Conservation (phyloP, 768 basidiomycete species). For the Termitomyces sp. region DNA sequence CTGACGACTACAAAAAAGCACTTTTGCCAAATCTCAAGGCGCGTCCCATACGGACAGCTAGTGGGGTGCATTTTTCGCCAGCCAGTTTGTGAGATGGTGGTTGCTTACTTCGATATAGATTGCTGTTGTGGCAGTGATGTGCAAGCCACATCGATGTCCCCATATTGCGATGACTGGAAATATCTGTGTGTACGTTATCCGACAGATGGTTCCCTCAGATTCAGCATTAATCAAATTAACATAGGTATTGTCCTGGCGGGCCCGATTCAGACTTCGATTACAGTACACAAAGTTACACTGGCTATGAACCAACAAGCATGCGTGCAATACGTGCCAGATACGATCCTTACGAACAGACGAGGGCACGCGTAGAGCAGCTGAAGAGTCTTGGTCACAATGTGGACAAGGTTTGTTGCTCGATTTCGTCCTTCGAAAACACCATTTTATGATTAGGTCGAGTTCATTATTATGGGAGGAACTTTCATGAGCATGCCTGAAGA, state of each 20-base stretch:
- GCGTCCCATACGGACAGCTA: conserved; percentile 92
- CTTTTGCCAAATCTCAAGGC: conserved; percentile 87
- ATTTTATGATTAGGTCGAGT: conserved; percentile 55
- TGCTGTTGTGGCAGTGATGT: conserved; percentile 99
- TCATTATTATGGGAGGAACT: conserved; percentile 97
- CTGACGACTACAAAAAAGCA: conserved; percentile 93
- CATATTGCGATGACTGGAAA: conserved; percentile 99
- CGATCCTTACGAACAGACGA: conserved; percentile 96
- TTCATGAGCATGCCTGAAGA: conserved; percentile 99
- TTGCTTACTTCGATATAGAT: conserved; percentile 47
- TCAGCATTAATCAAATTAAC: neutral
- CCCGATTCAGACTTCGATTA: conserved; percentile 99
- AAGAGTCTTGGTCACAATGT: conserved; percentile 95
- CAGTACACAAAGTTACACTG: conserved; percentile 94
- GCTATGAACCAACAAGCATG: conserved; percentile 98
- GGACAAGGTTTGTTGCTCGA: conserved; percentile 65
- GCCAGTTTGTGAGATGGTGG: neutral
- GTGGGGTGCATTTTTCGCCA: conserved; percentile 62
- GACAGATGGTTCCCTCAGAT: neutral
- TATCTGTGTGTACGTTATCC: conserved; percentile 81
- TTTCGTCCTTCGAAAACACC: neutral
- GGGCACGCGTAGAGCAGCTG: conserved; percentile 92
- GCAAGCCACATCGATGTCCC: conserved; percentile 98
- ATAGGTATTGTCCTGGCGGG: conserved; percentile 94
- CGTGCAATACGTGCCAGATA: conserved; percentile 92